A percentile compares a stretch with the other conserved stretches of the same genome.
Evolutionary conservation across 495 filamentous ascomycete genomes (phyloP).

Genomic region (Annulohypoxylon nitens): DNA sequence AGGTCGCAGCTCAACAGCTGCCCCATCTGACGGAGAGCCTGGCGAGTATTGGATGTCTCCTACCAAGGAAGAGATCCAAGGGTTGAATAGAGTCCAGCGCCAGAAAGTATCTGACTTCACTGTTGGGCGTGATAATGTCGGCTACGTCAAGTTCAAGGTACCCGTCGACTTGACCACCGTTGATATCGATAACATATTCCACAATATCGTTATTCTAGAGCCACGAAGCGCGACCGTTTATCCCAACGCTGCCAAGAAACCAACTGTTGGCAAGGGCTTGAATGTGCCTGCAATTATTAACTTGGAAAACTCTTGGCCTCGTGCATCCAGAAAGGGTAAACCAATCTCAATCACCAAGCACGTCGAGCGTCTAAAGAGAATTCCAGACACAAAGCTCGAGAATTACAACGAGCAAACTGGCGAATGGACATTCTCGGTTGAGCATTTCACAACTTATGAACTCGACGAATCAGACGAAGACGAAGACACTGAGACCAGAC

Average conservation of each 20-base stretch:
- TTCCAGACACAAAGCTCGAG: slow-evolving; percentile 83
- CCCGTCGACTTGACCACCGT: slow-evolving; percentile 83
- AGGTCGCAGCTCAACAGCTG: slow-evolving; percentile 29
- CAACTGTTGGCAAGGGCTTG: slow-evolving; percentile 83
- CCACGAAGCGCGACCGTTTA: slow-evolving; percentile 89
- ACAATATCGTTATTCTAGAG: slow-evolving; percentile 77
- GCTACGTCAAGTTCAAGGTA: slow-evolving; percentile 81
- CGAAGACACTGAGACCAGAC: slow-evolving; percentile 69
- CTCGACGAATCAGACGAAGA: slow-evolving; percentile 83
- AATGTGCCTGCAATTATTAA: slow-evolving; percentile 90
- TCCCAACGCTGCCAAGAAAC: slow-evolving; percentile 78
- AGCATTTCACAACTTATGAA: slow-evolving; percentile 97
- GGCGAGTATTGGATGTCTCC: slow-evolving; percentile 91
- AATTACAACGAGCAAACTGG: slow-evolving; percentile 82
- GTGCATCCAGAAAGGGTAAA: slow-evolving; percentile 69
- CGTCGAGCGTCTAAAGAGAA: slow-evolving; percentile 80
- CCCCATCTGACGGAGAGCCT: slow-evolving; percentile 66
- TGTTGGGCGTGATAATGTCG: slow-evolving; percentile 84
- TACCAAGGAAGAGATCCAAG: slow-evolving; percentile 73
- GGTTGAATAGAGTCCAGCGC: slow-evolving; percentile 79
- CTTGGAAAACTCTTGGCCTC: slow-evolving; percentile 91
- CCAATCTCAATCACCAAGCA: slow-evolving; percentile 74
- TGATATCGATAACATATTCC: slow-evolving; percentile 77
- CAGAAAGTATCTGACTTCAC: slow-evolving; percentile 77
- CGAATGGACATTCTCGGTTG: slow-evolving; percentile 89